These are phyloP conservation scores for Escovopsis weberi DNA, from an alignment of 2,329 filamentous ascomycete genomes.

Conservation along the genomic window DNA sequence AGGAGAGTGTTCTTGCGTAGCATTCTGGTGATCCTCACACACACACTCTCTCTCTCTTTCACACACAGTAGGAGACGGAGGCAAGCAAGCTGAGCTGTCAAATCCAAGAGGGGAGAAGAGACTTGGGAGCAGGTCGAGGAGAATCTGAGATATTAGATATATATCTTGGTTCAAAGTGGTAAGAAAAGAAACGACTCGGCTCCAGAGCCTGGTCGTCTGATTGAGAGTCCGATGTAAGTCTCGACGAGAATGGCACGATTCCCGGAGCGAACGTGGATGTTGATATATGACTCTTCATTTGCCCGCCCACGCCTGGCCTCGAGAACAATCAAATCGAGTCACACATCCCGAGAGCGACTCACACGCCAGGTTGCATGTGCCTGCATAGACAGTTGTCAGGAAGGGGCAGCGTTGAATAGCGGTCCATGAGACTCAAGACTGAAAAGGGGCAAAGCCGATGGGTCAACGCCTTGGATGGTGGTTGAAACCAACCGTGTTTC, in stretches of 20 bases:
- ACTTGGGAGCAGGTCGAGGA: constrained; percentile 2
- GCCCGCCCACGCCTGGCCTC: no score
- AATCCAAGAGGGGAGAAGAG: not conserved
- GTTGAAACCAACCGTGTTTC: no score
- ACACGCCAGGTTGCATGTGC: constrained; percentile 3
- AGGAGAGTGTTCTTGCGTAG: constrained; percentile 5
- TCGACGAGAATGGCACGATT: not conserved
- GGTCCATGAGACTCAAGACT: no score
- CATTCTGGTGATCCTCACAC: constrained; percentile 1
- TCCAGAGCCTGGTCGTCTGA: constrained; percentile 2
- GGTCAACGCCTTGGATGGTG: no score
- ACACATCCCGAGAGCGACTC: constrained; percentile 5
- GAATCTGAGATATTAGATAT: not conserved
- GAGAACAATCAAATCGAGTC: not conserved
- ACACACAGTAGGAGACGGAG: not conserved
- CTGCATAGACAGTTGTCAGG: no score
- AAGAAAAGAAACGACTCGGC: constrained; percentile 4
- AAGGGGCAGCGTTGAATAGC: no score
- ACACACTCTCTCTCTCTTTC: no score
- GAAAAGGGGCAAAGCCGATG: no score
- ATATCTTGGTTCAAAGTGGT: not conserved
- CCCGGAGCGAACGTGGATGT: not conserved
- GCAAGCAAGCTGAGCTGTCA: not conserved
- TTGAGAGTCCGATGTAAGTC: not conserved
- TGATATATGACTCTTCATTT: no score